phyloP scores from a whole-genome alignment of 331 rosid species.

The Acacia concinna region DNA sequence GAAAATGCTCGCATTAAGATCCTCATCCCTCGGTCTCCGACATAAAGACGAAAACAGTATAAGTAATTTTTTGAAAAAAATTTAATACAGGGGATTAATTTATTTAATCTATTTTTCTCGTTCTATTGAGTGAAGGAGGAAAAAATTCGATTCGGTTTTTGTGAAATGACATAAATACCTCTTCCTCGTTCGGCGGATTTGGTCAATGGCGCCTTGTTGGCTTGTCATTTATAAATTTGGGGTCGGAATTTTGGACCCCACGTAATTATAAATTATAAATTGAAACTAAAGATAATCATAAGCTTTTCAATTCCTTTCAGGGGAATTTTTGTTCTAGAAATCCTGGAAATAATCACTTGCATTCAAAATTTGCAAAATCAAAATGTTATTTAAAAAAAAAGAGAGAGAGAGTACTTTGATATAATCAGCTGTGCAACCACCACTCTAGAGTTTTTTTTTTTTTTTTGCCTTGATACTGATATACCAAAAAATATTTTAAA shows the following conservation, averaged over 20 bases:
- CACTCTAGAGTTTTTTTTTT: too few relatives aligned
- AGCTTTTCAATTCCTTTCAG: not conserved
- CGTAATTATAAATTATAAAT: not conserved
- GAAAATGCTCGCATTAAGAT: not conserved
- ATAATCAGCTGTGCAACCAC: too few relatives aligned
- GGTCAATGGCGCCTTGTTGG: slow-evolving; percentile 1
- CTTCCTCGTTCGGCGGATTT: not conserved
- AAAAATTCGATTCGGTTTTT: not conserved
- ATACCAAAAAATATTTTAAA: too few relatives aligned
- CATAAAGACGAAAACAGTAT: not conserved
- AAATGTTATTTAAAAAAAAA: too few relatives aligned
- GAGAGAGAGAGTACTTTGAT: too few relatives aligned
- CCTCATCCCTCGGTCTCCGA: not conserved
- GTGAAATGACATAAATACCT: slow-evolving; percentile 7
- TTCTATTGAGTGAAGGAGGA: not conserved
- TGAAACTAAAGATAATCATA: not conserved
- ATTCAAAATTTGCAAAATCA: not conserved
- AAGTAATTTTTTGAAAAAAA: not conserved
- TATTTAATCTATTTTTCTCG: not conserved
- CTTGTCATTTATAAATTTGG: not conserved
- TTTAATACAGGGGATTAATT: too few relatives aligned
- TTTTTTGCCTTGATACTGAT: too few relatives aligned
- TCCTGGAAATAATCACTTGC: not conserved
- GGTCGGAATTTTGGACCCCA: slow-evolving; percentile 16
- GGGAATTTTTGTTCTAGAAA: not conserved